Evolutionary conservation across 768 basidiomycete species (phyloP), one percentile per base, ranked within the genome.

Genomic region (Lyophyllum shimeji): DNA sequence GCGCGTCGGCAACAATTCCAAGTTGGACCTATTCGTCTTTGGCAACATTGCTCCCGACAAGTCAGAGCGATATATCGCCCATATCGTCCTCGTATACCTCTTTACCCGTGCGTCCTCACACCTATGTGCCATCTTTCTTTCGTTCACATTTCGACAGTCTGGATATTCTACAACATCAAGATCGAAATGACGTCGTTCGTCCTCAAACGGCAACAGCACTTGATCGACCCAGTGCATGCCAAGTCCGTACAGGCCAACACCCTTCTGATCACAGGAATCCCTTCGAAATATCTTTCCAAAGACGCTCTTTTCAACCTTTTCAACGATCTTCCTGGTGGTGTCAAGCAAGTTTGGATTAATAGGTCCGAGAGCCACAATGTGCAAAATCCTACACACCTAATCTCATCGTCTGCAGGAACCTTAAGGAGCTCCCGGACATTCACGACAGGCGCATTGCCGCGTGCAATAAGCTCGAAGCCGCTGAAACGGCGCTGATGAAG

Each of bases 311-410:
- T 69, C 42, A 76, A 82, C 47, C 71, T 96, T 11, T 96, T 92
- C 70, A 80, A 82, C n/a, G 81, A 83, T 54, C 79, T 98, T 2
- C 96, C 97, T 0, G 95, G 95, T 9, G 95, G 95, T 15, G 89
- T 95, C 7, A 87, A 86, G 67, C 83, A 85, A 60, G 85, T 99
- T 34, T 99, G 96, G 95, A 79, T 98, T 37, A 96, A 95, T 69
- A 81, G 90, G 86, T 87, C 55, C 40, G 80, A 52, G 1, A 20
- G 17, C 5, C 29, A 29, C 5, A n/a, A 48, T n/a, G 46, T 12
- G 27, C 20, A 37, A 33, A 20, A 18, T 7, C 13, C 6, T 3
- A 1, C 3, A 6, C 2, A 11, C 27, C 31, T 49, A 48, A 48
- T 52, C 34, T 51, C 29, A 34, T 18, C 27, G 23, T n/a, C 39